Evolutionary conservation across 306 rosid species (phyloP), one percentile per base, ranked within the genome.

Genomic region (Arachis hypogaea): DNA sequence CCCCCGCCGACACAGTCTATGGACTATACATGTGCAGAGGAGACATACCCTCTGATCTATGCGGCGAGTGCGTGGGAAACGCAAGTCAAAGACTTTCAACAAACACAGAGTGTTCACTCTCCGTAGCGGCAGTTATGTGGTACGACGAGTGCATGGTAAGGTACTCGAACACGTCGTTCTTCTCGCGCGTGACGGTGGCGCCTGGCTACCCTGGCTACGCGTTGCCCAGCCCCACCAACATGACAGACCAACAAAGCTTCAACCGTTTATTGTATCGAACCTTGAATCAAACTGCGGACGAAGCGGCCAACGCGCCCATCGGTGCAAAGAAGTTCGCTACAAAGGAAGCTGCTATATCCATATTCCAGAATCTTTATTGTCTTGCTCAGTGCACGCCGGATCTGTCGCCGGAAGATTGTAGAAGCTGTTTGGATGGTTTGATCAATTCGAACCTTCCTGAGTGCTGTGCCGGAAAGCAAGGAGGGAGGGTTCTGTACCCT

Each of bases 331-430:
- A 72, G 55, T 79, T 58, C 4, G 82, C 70, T 11, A 59, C 75
- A 4, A 33, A n/a, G 11, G 59, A 41, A 29, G 51, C 11, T 3
- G 51, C 10, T 3, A 72, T 72, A 12, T 66, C 82, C 8, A 46
- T 3, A 45, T 72, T 76, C 10, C 58, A 47, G 49, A 72, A 75
- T n/a, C 42, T 77, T 10, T 77, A 77, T 30, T 18, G 75, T 42
- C 41, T 77, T 3, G 73, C 28, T 3, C 85, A 81, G 72, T 81
- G 85, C 57, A 59, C 79, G 4, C 72, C 76, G 4, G 79, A 71
- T 5, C 4, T 77, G 58, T 3, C 72, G 0, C 50, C 9, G 0
- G 11, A 4, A 3, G 12, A 3, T 1, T 81, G 82, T 55, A 66
- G 4, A 6, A 72, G 18, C 7, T 61, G 63, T 57, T 45, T 81